Conservation (phyloP, 306 rosid species). For the Malus asiatica region DNA sequence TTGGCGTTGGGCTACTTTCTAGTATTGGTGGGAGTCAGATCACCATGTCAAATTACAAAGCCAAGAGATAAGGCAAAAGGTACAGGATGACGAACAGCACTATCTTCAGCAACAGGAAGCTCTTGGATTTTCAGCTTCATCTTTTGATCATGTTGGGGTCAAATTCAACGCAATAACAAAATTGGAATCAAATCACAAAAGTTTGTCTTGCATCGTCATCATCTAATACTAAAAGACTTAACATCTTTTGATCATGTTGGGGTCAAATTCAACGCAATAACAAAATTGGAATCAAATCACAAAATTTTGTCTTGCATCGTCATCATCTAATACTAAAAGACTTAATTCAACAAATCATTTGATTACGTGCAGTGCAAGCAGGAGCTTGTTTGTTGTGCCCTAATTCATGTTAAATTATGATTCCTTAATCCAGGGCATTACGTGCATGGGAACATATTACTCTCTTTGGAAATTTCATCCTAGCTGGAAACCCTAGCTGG, state of each 20-base stretch:
- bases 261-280: neutral
- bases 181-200: neutral
- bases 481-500: neutral
- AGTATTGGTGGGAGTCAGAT: neutral
- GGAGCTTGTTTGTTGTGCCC: neutral
- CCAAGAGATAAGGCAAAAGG: constrained; percentile 2
- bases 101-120: neutral
- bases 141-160: constrained; percentile 2
- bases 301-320: neutral
- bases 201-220: neutral
- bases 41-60: neutral
- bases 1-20: neutral
- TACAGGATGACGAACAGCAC: neutral
- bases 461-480: neutral
- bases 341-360: neutral
- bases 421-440: neutral
- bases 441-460: neutral
- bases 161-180: neutral
- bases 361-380: neutral
- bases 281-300: neutral
- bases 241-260: constrained; percentile 2
- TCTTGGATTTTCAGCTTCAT: neutral
- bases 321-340: neutral
- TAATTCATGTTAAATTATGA: neutral
- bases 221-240: neutral